Evolutionary conservation across 176 grass and related monocot species (phyloP), one percentile per base, ranked within the genome.

Genomic region (Triticum turgidum): DNA sequence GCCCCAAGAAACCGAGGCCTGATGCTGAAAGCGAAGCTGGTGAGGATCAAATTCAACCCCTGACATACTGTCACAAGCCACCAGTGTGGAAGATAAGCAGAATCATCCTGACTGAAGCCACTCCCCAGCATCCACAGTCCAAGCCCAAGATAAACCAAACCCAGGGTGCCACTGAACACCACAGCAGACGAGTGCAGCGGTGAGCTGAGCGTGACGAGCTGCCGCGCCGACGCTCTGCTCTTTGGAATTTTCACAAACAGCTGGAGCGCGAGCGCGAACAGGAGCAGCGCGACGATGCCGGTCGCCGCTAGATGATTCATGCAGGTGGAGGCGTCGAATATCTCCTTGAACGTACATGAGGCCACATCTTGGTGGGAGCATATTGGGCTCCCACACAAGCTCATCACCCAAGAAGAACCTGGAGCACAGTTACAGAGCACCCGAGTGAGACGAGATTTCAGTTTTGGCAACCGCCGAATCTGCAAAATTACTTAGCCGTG

Each of bases 261-360:
- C 29, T 91, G 82, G 34, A 91, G 3, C 1, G 69, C 61, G 11
- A 96, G 66, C 3, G 47, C n/a, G 10, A 89, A 3, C 49, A 79
- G 1, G 3, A 98, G 17, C 34, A 90, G 20, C 4, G 35, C 11
- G 8, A 7, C 29, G n/a, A 85, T 24, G 25, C 17, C 87, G 13
- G 41, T 52, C 20, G 51, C 71, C 14, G 73, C 20, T 0, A 94
- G 85, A 75, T 98, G 91, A 41, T 98, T 98, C 49, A 24, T 12
- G 87, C 96, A 96, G 65, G 92, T 90, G 21, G 93, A 94, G 44
- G 93, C 89, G 65, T 91, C 65, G 9, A 92, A 56, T 4, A 85
- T 9, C 29, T 73, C 37, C 17, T 17, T 15, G 11, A 88, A 47
- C 20, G 39, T 35, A 34, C 86, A 98, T 65, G 82, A 65, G 83